A percentile compares a stretch with the other conserved stretches of the same genome.
phyloP scores from a whole-genome alignment of 2,329 filamentous ascomycete species.

The Xylariales sp. region DNA sequence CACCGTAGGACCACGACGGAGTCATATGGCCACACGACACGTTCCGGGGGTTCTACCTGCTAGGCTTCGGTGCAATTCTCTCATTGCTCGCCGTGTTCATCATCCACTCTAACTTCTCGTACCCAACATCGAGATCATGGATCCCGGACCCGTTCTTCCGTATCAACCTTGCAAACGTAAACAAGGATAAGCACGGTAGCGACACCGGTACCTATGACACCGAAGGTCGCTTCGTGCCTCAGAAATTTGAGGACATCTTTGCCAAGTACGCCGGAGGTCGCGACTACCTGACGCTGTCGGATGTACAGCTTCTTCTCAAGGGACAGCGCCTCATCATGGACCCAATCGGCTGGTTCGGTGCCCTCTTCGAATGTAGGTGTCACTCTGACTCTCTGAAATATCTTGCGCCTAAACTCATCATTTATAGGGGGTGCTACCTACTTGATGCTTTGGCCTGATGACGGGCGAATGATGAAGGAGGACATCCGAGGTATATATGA shows the following conservation, averaged over 20 bases:
- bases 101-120: constrained; percentile 46
- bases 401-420: no score
- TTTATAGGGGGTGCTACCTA: constrained; percentile 35
- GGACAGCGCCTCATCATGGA: constrained; percentile 38
- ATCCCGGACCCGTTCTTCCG: constrained; percentile 39
- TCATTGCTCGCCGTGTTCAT: constrained; percentile 38
- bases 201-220: constrained; percentile 42
- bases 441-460: constrained; percentile 49
- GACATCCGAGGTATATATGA: constrained; percentile 49
- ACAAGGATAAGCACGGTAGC: constrained; percentile 36
- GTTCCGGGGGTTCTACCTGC: constrained; percentile 38
- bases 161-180: constrained; percentile 23
- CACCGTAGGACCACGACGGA: constrained; percentile 38
- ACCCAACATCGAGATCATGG: constrained; percentile 36
- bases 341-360: constrained; percentile 31
- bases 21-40: constrained; percentile 51
- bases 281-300: constrained; percentile 31
- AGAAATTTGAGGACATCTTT: constrained; percentile 47
- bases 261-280: constrained; percentile 38
- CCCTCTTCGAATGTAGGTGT: constrained; percentile 15
- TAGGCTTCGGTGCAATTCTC: constrained; percentile 40
- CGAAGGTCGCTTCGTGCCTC: constrained; percentile 43
- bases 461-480: constrained; percentile 53
- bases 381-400: neutral
- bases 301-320: constrained; percentile 32